These are phyloP conservation scores for Trametes hirsuta DNA, from an alignment of 1,284 basidiomycete species.

Conservation along the genomic window DNA sequence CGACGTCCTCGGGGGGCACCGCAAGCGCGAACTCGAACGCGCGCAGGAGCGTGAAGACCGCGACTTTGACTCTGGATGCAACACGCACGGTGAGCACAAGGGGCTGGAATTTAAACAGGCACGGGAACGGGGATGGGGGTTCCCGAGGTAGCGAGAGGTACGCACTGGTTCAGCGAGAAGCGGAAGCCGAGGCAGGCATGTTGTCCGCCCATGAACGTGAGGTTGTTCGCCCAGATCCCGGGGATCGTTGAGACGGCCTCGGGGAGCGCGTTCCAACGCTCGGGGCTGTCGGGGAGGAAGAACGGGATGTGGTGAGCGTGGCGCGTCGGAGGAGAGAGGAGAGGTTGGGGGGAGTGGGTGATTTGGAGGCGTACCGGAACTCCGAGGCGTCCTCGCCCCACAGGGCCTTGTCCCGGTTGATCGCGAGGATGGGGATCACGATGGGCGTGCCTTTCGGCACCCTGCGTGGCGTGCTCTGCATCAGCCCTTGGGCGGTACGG, in stretches of 20 bases:
- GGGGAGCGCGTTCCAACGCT: slow-evolving; percentile 58
- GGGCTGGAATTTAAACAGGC: no score
- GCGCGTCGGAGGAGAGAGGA: no score
- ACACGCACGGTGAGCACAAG: not conserved
- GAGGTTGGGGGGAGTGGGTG: not conserved
- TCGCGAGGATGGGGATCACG: slow-evolving; percentile 48
- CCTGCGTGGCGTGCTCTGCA: slow-evolving; percentile 27
- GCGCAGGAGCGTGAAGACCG: slow-evolving; percentile 60
- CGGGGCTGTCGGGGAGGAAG: slow-evolving; percentile 43
- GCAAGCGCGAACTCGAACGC: slow-evolving; percentile 59
- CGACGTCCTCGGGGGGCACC: slow-evolving; percentile 39
- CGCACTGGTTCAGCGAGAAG: slow-evolving; percentile 66
- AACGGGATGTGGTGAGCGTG: not conserved
- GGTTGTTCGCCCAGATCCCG: slow-evolving; percentile 56
- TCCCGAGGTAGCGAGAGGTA: not conserved
- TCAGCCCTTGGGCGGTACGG: not conserved
- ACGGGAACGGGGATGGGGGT: no score
- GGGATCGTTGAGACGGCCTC: slow-evolving; percentile 50
- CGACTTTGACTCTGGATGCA: slow-evolving; percentile 49
- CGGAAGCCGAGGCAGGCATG: slow-evolving; percentile 65
- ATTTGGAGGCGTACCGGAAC: slow-evolving; percentile 44
- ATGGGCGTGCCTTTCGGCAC: slow-evolving; percentile 49
- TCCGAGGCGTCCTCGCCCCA: slow-evolving; percentile 61
- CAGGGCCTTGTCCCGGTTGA: slow-evolving; percentile 49
- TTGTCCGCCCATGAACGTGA: slow-evolving; percentile 62